Conservation (phyloP, 768 basidiomycete species). For the Daedalea quercina region DNA sequence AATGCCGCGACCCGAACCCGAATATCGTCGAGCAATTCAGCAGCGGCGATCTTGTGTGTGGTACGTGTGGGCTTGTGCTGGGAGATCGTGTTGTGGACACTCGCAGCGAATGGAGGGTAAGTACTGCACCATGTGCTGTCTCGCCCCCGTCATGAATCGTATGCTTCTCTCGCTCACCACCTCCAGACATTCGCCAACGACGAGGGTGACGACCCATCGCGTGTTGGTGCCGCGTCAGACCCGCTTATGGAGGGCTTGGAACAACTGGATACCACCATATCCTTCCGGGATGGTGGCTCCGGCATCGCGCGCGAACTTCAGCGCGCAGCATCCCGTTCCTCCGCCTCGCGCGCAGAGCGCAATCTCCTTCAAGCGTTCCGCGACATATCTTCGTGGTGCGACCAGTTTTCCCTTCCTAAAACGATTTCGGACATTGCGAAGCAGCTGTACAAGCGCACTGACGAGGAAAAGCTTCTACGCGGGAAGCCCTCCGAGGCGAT, state of each 20-base stretch:
- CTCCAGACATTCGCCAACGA: slow-evolving; percentile 97
- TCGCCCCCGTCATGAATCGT: not conserved
- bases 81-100: slow-evolving; percentile 98
- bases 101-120: slow-evolving; percentile 94
- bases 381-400: slow-evolving; percentile 91
- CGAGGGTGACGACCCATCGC: slow-evolving; percentile 98
- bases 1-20: slow-evolving; percentile 89
- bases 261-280: slow-evolving; percentile 91
- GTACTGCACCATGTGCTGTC: slow-evolving; percentile 26
- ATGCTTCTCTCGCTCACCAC: slow-evolving; percentile 6
- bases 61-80: slow-evolving; percentile 86
- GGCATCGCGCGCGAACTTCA: slow-evolving; percentile 90
- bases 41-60: slow-evolving; percentile 95
- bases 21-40: slow-evolving; percentile 97
- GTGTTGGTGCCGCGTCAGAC: slow-evolving; percentile 95
- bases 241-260: slow-evolving; percentile 92
- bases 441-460: slow-evolving; percentile 94
- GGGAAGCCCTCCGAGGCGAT: slow-evolving; percentile 91
- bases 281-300: slow-evolving; percentile 91
- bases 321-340: slow-evolving; percentile 80
- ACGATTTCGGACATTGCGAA: slow-evolving; percentile 94
- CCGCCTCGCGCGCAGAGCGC: slow-evolving; percentile 74
- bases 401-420: slow-evolving; percentile 90
- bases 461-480: slow-evolving; percentile 89
- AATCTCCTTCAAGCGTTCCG: slow-evolving; percentile 85